These are phyloP conservation scores for Backusella westeae DNA, from an alignment of 192 early-diverging fungal species.

Conservation along the genomic window DNA sequence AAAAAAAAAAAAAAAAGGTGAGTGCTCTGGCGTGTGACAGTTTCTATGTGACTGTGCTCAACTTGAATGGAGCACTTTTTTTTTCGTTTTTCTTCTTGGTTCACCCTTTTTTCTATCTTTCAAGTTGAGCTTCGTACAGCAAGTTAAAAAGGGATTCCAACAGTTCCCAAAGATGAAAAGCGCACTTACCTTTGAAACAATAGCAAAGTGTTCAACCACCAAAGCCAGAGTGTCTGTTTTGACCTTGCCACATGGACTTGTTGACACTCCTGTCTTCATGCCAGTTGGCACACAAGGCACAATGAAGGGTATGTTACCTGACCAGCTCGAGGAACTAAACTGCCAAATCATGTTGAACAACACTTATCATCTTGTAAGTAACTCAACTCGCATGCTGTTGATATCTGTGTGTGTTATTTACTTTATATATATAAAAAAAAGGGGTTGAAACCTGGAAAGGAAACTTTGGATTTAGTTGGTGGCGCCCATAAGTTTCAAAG, in stretches of 20 bases:
- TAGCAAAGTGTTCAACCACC: conserved; percentile 78
- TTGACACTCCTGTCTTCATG: conserved; percentile 86
- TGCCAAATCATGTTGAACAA: conserved; percentile 88
- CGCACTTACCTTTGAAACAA: conserved; percentile 70
- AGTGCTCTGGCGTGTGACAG: background rate
- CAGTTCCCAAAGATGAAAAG: conserved; percentile 46
- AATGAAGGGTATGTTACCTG: conserved; percentile 78
- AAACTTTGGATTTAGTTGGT: conserved; percentile 68
- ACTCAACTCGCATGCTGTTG: background rate
- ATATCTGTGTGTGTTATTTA: background rate
- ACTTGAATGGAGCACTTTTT: background rate
- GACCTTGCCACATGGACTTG: conserved; percentile 77
- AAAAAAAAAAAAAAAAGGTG: background rate
- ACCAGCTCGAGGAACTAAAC: conserved; percentile 69
- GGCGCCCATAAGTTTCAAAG: conserved; percentile 80
- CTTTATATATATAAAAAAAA: background rate
- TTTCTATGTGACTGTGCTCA: background rate
- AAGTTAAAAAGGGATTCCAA: conserved; percentile 1
- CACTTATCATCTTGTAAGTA: conserved; percentile 77
- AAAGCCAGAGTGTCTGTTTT: conserved; percentile 76
- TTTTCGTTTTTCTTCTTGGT: conserved; percentile 7
- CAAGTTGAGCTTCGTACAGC: background rate
- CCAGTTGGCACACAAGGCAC: conserved; percentile 86
- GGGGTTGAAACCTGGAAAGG: conserved; percentile 58
- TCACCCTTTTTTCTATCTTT: background rate